A percentile compares a stretch with the other conserved stretches of the same genome.
phyloP scores from a whole-genome alignment of 2,329 filamentous ascomycete species.

The Fusarium goolgardi region DNA sequence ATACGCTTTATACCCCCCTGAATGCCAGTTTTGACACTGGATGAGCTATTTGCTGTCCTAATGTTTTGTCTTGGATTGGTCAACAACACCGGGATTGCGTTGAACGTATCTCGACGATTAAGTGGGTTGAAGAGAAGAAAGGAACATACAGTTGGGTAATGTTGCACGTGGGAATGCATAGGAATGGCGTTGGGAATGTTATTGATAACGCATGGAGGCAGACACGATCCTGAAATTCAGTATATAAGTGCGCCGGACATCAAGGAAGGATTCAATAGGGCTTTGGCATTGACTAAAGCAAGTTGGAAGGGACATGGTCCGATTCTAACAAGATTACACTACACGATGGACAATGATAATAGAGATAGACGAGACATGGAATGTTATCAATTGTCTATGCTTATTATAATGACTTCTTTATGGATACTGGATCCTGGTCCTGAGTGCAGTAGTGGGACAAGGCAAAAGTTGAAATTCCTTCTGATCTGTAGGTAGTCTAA shows the following conservation, averaged over 20 bases:
- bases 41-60: constrained; percentile 23
- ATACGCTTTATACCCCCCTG: constrained; percentile 41
- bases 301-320: constrained; percentile 20
- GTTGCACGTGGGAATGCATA: constrained; percentile 43
- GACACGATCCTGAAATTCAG: constrained; percentile 23
- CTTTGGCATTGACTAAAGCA: constrained; percentile 22
- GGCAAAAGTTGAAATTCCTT: not conserved
- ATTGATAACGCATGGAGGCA: constrained; percentile 39
- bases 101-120: constrained; percentile 26
- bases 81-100: constrained; percentile 22
- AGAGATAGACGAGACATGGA: constrained; percentile 44
- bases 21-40: constrained; percentile 31
- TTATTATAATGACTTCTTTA: not conserved
- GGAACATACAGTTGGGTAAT: constrained; percentile 44
- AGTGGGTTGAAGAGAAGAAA: constrained; percentile 28
- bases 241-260: constrained; percentile 24
- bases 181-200: constrained; percentile 45
- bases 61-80: constrained; percentile 35
- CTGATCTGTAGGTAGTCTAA: not conserved
- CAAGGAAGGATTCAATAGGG: constrained; percentile 9
- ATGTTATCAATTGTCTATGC: constrained; percentile 19
- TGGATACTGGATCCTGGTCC: too few species aligned
- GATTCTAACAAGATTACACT: constrained; percentile 21
- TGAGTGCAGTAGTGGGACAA: not conserved
- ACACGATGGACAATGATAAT: constrained; percentile 39